Conservation (phyloP, 768 basidiomycete species). For the Cyclocybe cylindracea region DNA sequence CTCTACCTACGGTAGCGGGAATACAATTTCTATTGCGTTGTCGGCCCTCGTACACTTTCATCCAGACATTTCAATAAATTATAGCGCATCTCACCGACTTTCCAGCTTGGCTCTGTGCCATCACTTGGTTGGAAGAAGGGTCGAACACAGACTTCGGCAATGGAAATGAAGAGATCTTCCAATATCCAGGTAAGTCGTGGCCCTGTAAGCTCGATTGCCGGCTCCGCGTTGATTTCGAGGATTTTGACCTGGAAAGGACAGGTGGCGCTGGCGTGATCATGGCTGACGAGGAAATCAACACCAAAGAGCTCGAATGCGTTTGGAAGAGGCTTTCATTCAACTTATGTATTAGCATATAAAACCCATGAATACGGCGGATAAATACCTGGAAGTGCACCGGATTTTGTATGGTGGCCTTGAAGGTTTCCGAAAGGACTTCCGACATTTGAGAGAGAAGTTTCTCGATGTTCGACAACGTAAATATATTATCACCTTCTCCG, state of each 20-base stretch:
- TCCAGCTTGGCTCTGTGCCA: conserved; percentile 35
- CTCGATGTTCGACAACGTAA: conserved; percentile 34
- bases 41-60: conserved; percentile 41
- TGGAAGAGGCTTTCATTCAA: conserved; percentile 66
- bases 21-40: conserved; percentile 1
- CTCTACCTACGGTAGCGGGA: no score
- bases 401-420: conserved; percentile 81
- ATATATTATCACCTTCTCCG: conserved; percentile 10
- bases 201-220: conserved; percentile 94
- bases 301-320: conserved; percentile 97
- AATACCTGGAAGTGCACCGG: conserved; percentile 83
- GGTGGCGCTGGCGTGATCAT: conserved; percentile 23
- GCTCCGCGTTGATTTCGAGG: conserved; percentile 93
- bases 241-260: conserved; percentile 62
- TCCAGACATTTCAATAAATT: conserved; percentile 73
- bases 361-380: background rate
- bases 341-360: background rate
- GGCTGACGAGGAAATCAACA: conserved; percentile 86
- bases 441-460: conserved; percentile 57
- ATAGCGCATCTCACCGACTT: conserved; percentile 50
- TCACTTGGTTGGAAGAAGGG: conserved; percentile 54
- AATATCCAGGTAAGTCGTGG: conserved; percentile 79
- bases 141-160: conserved; percentile 65
- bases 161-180: conserved; percentile 75
- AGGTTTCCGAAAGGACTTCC: conserved; percentile 73